phyloP scores from a whole-genome alignment of 768 basidiomycete species.

The Serendipita sp. region DNA sequence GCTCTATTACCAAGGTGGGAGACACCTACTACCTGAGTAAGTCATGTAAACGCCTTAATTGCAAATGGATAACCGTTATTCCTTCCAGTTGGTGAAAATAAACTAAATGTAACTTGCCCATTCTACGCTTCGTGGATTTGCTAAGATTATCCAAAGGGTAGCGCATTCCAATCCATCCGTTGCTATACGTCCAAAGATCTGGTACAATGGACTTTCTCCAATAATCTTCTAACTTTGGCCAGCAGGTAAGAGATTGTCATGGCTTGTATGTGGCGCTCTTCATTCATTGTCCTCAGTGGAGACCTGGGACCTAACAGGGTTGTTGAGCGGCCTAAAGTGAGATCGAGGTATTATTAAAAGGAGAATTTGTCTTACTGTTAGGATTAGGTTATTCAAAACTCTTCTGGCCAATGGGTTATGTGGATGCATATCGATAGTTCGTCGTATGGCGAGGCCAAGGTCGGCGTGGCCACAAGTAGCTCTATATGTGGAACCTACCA shows the following conservation, averaged over 20 bases:
- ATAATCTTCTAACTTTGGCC: constrained; percentile 4
- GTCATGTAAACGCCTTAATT: neutral
- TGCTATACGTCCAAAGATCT: constrained; percentile 8
- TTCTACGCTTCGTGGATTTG: neutral
- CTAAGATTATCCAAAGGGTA: neutral
- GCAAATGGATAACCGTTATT: neutral
- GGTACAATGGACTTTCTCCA: constrained; percentile 9
- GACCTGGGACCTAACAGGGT: constrained; percentile 8
- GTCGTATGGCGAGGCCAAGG: constrained; percentile 9
- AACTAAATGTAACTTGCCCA: neutral
- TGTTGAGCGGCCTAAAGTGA: constrained; percentile 6
- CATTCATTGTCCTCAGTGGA: neutral
- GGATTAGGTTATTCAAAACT: constrained; percentile 6
- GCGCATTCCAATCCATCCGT: constrained; percentile 6
- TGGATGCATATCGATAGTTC: constrained; percentile 10
- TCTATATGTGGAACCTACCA: constrained; percentile 8
- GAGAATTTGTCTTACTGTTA: neutral
- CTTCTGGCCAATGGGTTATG: constrained; percentile 8
- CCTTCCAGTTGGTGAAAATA: constrained; percentile 2
- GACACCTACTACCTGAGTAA: constrained; percentile 8
- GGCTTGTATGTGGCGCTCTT: too few relatives aligned
- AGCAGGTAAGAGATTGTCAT: neutral
- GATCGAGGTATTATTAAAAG: neutral
- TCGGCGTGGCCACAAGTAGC: constrained; percentile 7
- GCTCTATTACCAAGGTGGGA: constrained; percentile 6